Evolutionary conservation across 1,284 basidiomycete species (phyloP), one percentile per base, ranked within the genome.

Genomic region (Boletus hoseneyae): DNA sequence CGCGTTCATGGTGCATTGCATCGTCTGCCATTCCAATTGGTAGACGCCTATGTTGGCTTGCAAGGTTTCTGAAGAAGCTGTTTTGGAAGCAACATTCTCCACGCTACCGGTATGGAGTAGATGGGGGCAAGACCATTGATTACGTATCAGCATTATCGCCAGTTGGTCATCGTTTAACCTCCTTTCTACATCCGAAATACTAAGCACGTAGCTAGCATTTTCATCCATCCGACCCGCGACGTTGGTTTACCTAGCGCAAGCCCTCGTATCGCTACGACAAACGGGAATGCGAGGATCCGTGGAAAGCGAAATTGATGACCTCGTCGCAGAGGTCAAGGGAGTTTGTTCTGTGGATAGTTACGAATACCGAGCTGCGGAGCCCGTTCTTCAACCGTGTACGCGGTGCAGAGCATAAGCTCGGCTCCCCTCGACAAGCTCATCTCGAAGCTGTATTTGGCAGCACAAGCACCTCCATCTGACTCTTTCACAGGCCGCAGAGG

Each of bases 241-340:
- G 2, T n/a, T 55, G n/a, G 12, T 55, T 4, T 32, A 45, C 16
- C 33, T 55, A 1, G 41, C 43, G 15, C 34, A 44, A 16, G 27
- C 42, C 0, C 37, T 56, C 2, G 11, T 34, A 10, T 21, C 50
- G 38, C 3, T 53, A 44, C 5, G 44, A 36, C 6, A 23, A 23
- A 9, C 23, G 19, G 3, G 45, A 30, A 35, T 15, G 16, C 3
- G 19, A 45, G 2, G 39, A 25, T 45, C 44, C 5, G 27, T 46
- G 3, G 32, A 33, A 4, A 23, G n/a, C 0, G 23, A 47, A 10
- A 25, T 57, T n/a, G 11, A 32, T 4, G 2, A 21, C 6, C 40
- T 43, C 21, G 13, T 49, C 2, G 6, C 10, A 0, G 23, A 36
- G 13, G 6, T 36, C n/a, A 33, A 23, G 10, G 18, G 15, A 4